Evolutionary conservation across 176 grass and related monocot genomes (phyloP), one percentile per base, ranked within the genome.

Genomic region (Dendrocalamus sinicus): DNA sequence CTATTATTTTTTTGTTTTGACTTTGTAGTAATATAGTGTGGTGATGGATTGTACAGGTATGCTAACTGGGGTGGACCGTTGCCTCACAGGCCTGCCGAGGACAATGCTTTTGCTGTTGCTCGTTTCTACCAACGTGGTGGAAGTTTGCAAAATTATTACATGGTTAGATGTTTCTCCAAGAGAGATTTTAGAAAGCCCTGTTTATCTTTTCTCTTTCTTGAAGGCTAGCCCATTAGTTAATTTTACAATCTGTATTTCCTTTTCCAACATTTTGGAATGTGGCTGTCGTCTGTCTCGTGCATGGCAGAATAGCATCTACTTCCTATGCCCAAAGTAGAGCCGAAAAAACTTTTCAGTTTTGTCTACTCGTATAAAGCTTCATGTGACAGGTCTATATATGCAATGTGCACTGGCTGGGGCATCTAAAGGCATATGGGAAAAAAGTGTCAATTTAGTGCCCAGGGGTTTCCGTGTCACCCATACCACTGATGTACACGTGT

Each of bases 111-210:
- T 84, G 96, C 96, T 81, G 83, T 98, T 89, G 93, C 96, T 89
- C 93, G 96, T 73, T 98, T 98, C 81, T 98, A 94, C 84, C 93
- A 98, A 81, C 90, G 93, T 32, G 96, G 93, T 23, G 96, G 96
- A 85, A 93, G 93, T 82, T 94, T 95, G 15, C 96, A 98, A 80
- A 95, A 98, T 87, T 98, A 98, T 87, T 98, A 98, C 78, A 95
- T 98, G 96, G 96, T 98, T 94, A 87, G 66, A 90, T 72, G 12
- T 73, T 73, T 77, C 53, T 68, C 70, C 26, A 20, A 22, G 26
- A 76, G 61, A 79, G n/a, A 71, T 50, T 72, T 73, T 57, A 72
- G 35, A 82, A 59, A 41, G 44, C 19, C 4, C 40, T 69, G 10
- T 74, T 73, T 74, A 2, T 32, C 30, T 45, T 82, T 9, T 23